Evolutionary conservation across 1,284 basidiomycete species (phyloP), one percentile per base, ranked within the genome.

Genomic region (Ceratobasidium sp.): DNA sequence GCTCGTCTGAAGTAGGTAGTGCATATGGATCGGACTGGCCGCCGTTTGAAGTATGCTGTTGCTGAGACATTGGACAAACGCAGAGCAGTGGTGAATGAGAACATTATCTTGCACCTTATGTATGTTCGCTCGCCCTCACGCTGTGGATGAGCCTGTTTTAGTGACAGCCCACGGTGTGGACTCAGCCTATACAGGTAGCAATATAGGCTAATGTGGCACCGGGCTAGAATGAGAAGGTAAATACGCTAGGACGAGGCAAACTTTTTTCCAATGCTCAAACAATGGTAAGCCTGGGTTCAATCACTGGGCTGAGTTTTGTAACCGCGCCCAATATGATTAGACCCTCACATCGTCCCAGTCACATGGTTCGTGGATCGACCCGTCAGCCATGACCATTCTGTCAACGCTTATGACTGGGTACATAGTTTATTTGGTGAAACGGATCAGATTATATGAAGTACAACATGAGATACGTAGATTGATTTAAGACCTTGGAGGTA

Each of bases 61-160:
- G 64, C 26, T 57, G 64, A 30, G 64, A 67, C 64, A 67, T 67
- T 12, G n/a, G n/a, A n/a, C n/a, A n/a, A n/a, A n/a, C n/a, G n/a
- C 53, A 36, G 21, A 34, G 53, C 18, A 28, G 23, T 45, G 28
- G 28, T 21, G 50, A 53, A 53, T 10, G 18, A 3, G 21, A 10
- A 28, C 6, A 53, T 1, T 53, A 18, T 53, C 50, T 16, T n/a
- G 3, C 10, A 9, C 9, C 12, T 30, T 53, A 30, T n/a, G n/a
- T n/a, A n/a, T n/a, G n/a, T n/a, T n/a, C n/a, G n/a, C n/a, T n/a
- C n/a, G n/a, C n/a, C n/a, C n/a, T n/a, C n/a, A n/a, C n/a, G n/a
- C n/a, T 2, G 28, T n/a, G n/a, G 8, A 12, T 23, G 36, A 53
- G 62, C 46, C n/a, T n/a, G n/a, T n/a, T n/a, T n/a, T n/a, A n/a